Percentiles rank a stretch among this genome's conserved stretches.
Evolutionary conservation across 371 early-diverging fungal species (phyloP).

Genomic region (Syncephalastrum racemosum): DNA sequence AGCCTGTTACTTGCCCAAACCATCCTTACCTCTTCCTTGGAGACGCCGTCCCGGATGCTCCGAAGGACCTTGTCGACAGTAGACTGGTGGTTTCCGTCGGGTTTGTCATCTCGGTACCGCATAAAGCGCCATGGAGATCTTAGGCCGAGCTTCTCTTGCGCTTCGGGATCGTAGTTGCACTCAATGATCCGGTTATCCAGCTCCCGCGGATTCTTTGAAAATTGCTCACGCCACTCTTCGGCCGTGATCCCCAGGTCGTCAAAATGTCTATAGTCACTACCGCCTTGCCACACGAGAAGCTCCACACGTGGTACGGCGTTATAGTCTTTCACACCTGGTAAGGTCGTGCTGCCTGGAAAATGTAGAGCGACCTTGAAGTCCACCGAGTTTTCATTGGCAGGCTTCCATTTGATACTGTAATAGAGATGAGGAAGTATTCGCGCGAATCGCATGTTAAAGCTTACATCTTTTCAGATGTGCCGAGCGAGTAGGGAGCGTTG

Average conservation of each 20-base stretch:
- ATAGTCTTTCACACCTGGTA: constrained; percentile 38
- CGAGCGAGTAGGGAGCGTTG: constrained; percentile 78
- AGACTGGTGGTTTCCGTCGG: constrained; percentile 73
- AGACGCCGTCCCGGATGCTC: constrained; percentile 80
- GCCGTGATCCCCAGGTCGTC: constrained; percentile 61
- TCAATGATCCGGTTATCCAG: constrained; percentile 73
- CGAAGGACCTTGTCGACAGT: constrained; percentile 70
- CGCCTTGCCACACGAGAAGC: constrained; percentile 64
- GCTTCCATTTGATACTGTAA: constrained; percentile 98
- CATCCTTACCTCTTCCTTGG: constrained; percentile 58
- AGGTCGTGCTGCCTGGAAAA: constrained; percentile 32
- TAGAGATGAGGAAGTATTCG: not conserved
- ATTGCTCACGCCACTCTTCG: constrained; percentile 52
- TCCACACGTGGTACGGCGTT: constrained; percentile 48
- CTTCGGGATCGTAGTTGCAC: constrained; percentile 58
- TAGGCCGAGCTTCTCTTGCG: constrained; percentile 35
- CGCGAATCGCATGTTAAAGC: constrained; percentile 4
- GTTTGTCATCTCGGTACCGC: constrained; percentile 87
- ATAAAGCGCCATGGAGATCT: constrained; percentile 77
- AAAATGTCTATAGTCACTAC: constrained; percentile 50
- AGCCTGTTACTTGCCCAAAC: not conserved
- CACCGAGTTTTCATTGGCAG: constrained; percentile 95
- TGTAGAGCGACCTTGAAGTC: constrained; percentile 79
- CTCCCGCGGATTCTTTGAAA: constrained; percentile 20
- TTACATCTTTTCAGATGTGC: constrained; percentile 88